These are phyloP conservation scores for Oehlia diaphana DNA, from an alignment of 192 early-diverging fungal genomes.

Conservation along the genomic window DNA sequence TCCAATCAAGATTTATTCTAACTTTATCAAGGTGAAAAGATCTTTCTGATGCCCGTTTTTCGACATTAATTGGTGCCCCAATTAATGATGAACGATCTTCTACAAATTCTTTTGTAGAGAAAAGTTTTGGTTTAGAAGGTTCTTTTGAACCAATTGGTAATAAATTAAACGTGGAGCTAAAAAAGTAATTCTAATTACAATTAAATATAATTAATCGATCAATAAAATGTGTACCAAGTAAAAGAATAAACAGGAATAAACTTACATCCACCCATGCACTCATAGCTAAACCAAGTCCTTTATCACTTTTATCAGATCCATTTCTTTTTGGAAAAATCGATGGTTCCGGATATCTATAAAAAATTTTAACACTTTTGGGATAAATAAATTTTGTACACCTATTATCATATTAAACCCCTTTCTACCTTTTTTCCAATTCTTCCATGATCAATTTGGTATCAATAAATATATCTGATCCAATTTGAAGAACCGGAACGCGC, in stretches of 20 bases:
- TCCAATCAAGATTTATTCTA: slow-evolving; percentile 28
- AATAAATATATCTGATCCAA: slow-evolving; percentile 46
- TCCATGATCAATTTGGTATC: slow-evolving; percentile 41
- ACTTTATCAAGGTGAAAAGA: slow-evolving; percentile 32
- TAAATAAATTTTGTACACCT: neutral
- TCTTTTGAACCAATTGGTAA: neutral
- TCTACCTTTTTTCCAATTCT: slow-evolving; percentile 41
- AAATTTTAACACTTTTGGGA: neutral
- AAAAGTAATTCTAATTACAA: neutral
- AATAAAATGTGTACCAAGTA: neutral
- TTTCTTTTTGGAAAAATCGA: slow-evolving; percentile 23
- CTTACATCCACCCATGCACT: slow-evolving; percentile 37
- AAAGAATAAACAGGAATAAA: neutral
- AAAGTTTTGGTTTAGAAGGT: slow-evolving; percentile 28
- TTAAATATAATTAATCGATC: neutral
- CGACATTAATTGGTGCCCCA: slow-evolving; percentile 18
- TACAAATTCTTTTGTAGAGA: slow-evolving; percentile 27
- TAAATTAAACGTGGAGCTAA: neutral
- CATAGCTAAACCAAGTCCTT: slow-evolving; percentile 25
- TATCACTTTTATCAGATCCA: slow-evolving; percentile 27
- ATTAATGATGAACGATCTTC: slow-evolving; percentile 34
- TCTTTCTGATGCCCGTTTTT: slow-evolving; percentile 4
- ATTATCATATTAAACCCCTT: neutral
- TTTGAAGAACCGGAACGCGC: slow-evolving; percentile 50
- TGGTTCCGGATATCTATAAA: slow-evolving; percentile 25